Evolutionary conservation across 78 protist genomes (phyloP).

Genomic region (Guillardia theta): DNA sequence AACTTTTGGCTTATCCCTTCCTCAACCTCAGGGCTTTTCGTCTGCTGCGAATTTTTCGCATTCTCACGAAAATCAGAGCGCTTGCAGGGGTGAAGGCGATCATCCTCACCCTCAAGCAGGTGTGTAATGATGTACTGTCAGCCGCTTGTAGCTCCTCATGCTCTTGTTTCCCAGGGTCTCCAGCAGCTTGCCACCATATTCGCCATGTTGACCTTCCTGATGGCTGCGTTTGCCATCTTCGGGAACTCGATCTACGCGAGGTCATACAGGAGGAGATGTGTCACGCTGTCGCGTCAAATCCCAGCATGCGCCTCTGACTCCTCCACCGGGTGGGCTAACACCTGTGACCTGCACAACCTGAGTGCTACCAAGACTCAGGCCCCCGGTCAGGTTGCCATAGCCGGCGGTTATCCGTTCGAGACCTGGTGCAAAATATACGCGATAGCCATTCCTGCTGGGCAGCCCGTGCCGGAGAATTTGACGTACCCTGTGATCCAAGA

Average conservation of each 20-base stretch:
- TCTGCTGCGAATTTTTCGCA: not conserved
- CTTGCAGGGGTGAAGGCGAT: not conserved
- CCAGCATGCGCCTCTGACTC: not conserved
- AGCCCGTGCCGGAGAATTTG: not conserved
- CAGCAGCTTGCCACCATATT: not conserved
- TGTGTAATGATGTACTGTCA: too few relatives aligned
- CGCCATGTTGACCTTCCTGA: not conserved
- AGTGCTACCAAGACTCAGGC: not conserved
- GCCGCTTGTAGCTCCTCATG: too few relatives aligned
- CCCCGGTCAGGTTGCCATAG: not conserved
- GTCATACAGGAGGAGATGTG: not conserved
- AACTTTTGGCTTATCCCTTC: not conserved
- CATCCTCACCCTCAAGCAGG: not conserved
- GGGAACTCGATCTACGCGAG: not conserved
- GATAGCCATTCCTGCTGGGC: not conserved
- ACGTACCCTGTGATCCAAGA: not conserved
- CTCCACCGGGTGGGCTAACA: not conserved
- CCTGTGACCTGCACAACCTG: not conserved
- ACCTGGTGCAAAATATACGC: not conserved
- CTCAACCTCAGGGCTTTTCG: not conserved
- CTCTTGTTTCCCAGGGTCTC: too few relatives aligned
- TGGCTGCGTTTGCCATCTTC: not conserved
- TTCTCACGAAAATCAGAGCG: not conserved
- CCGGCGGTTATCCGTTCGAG: not conserved
- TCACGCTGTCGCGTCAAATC: not conserved